Conservation (phyloP, 768 basidiomycete species). For the Hericium rajendrae region DNA sequence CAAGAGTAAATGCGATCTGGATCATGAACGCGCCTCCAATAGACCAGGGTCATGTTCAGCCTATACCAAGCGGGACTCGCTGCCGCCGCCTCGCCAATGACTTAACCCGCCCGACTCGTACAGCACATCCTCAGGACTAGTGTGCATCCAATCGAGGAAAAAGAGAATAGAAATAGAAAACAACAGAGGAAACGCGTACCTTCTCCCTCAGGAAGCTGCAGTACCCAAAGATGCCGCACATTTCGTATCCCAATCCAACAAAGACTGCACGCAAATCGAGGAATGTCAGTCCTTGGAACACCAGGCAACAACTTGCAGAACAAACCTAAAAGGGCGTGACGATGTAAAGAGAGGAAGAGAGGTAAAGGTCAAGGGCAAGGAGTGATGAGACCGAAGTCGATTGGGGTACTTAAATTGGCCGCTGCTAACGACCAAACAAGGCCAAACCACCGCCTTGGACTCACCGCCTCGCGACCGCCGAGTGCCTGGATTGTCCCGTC, state of each 20-base stretch:
- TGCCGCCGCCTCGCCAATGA: too few species aligned
- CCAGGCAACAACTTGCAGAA: too few species aligned
- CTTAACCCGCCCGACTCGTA: too few species aligned
- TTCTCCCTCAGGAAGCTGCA: constrained; percentile 93
- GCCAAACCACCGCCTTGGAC: not conserved
- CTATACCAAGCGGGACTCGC: too few species aligned
- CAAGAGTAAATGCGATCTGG: not conserved
- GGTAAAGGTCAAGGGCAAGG: not conserved
- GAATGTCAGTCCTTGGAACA: not conserved
- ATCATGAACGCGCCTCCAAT: not conserved
- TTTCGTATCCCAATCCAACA: constrained; percentile 18
- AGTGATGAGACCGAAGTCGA: not conserved
- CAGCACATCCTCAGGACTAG: too few species aligned
- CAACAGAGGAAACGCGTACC: constrained; percentile 34
- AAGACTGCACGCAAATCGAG: not conserved
- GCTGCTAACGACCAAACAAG: not conserved
- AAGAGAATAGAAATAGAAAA: not conserved
- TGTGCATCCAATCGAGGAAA: not conserved
- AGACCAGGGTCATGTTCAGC: too few species aligned
- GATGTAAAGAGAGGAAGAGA: not conserved
- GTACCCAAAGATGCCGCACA: constrained; percentile 97
- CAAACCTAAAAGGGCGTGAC: not conserved
- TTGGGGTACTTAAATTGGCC: not conserved
- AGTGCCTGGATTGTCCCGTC: not conserved
- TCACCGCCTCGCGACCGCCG: not conserved